Evolutionary conservation across 208 protist species (phyloP).

Genomic region (Herpetomonas samuelpessoai): DNA sequence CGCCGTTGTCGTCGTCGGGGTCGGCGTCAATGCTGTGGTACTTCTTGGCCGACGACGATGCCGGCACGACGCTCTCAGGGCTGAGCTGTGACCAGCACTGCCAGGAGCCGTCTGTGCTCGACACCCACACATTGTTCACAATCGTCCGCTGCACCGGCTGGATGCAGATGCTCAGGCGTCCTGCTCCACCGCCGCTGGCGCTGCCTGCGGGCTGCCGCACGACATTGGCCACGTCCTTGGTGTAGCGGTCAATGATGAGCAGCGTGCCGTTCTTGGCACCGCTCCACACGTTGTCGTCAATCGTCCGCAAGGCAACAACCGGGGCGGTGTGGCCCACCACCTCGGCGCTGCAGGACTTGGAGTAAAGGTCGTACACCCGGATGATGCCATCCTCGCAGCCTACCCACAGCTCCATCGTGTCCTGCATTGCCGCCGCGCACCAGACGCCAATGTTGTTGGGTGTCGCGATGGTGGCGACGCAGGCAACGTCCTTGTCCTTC

Average conservation of each 20-base stretch:
- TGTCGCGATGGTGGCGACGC: conserved; percentile 41
- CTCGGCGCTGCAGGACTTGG: conserved; percentile 26
- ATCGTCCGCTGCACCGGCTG: conserved; percentile 33
- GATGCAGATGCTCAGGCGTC: conserved; percentile 29
- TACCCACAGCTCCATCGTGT: conserved; percentile 59
- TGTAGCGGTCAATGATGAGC: conserved; percentile 44
- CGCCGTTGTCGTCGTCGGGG: neutral
- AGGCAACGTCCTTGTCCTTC: conserved; percentile 30
- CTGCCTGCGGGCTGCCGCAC: conserved; percentile 28
- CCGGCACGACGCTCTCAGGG: conserved; percentile 14
- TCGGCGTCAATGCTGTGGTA: neutral
- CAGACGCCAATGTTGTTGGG: conserved; percentile 31
- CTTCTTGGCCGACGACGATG: neutral
- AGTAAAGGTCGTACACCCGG: conserved; percentile 55
- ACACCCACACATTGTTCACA: conserved; percentile 43
- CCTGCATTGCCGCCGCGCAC: conserved; percentile 27
- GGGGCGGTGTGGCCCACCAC: conserved; percentile 47
- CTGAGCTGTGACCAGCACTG: conserved; percentile 45
- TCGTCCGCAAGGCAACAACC: conserved; percentile 38
- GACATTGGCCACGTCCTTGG: conserved; percentile 33
- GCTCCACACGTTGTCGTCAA: conserved; percentile 66
- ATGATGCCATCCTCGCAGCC: conserved; percentile 52
- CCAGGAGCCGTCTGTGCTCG: conserved; percentile 34
- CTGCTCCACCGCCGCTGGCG: conserved; percentile 1
- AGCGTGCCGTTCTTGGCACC: conserved; percentile 65